phyloP scores from a whole-genome alignment of 345 rosid genomes.

The Arabis alpina region DNA sequence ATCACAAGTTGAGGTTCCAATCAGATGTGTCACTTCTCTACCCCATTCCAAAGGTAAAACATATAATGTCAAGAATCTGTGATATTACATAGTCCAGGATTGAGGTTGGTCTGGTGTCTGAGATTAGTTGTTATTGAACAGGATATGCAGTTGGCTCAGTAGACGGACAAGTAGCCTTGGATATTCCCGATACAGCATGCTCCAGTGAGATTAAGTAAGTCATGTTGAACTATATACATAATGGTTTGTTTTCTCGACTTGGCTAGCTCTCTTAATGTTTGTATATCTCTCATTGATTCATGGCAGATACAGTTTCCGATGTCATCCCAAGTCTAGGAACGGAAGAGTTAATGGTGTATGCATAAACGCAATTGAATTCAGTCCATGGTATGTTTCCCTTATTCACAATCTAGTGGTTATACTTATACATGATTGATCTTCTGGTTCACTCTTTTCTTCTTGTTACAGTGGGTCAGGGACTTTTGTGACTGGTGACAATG shows the following conservation, averaged over 20 bases:
- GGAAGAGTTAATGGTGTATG: constrained; percentile 61
- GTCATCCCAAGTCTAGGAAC: constrained; percentile 69
- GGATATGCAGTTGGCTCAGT: constrained; percentile 90
- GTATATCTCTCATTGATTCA: not conserved
- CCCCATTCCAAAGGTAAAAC: constrained; percentile 71
- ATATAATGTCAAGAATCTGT: constrained; percentile 33
- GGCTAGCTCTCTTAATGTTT: constrained; percentile 12
- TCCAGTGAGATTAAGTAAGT: constrained; percentile 59
- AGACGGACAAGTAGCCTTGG: constrained; percentile 81
- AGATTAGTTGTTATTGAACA: constrained; percentile 42
- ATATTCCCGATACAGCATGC: constrained; percentile 51
- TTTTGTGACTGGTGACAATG: constrained; percentile 79
- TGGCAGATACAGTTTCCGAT: constrained; percentile 73
- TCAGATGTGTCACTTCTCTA: constrained; percentile 63
- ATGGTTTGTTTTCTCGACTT: not conserved
- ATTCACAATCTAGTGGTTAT: constrained; percentile 1
- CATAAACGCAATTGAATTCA: constrained; percentile 70
- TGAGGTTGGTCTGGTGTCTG: constrained; percentile 19
- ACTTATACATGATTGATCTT: constrained; percentile 1
- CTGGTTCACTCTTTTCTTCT: constrained; percentile 16
- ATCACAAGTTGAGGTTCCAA: constrained; percentile 54
- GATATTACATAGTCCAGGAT: constrained; percentile 20
- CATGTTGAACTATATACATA: not conserved
- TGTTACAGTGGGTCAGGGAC: constrained; percentile 52
- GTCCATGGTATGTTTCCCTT: constrained; percentile 33